These are phyloP conservation scores for Phyllosticta ampelicida DNA, from an alignment of 2,329 filamentous ascomycete species.

Conservation along the genomic window DNA sequence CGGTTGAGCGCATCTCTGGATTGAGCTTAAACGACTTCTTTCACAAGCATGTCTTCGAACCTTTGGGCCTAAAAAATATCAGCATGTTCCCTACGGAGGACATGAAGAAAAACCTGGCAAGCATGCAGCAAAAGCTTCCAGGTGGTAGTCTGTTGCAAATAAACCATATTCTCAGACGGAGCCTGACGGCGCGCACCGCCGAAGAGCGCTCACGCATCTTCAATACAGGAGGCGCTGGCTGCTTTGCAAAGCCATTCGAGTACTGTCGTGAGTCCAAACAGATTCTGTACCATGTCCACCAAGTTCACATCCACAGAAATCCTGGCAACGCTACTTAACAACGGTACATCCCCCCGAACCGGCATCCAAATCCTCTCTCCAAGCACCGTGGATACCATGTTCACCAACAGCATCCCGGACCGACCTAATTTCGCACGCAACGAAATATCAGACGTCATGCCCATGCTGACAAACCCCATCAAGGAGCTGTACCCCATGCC, in stretches of 20 bases:
- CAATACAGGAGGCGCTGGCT: constrained; percentile 51
- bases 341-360: constrained; percentile 50
- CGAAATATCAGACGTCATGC: constrained; percentile 37
- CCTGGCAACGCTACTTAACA: constrained; percentile 51
- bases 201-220: constrained; percentile 38
- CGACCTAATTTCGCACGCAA: constrained; percentile 43
- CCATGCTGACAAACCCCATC: constrained; percentile 37
- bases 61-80: constrained; percentile 39
- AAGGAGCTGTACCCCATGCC: constrained; percentile 40
- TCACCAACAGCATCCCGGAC: constrained; percentile 49
- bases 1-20: constrained; percentile 36
- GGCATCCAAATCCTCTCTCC: constrained; percentile 43
- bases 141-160: constrained; percentile 29
- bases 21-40: constrained; percentile 36
- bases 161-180: constrained; percentile 42
- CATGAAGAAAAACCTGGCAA: constrained; percentile 45
- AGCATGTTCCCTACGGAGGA: constrained; percentile 46
- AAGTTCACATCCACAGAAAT: constrained; percentile 36
- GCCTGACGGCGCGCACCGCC: constrained; percentile 35
- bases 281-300: background rate
- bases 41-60: constrained; percentile 35
- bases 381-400: constrained; percentile 53
- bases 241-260: constrained; percentile 49
- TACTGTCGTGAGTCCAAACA: constrained; percentile 41
- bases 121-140: constrained; percentile 44